Conservation (phyloP, 495 filamentous ascomycete species). For the Cryomyces minteri region DNA sequence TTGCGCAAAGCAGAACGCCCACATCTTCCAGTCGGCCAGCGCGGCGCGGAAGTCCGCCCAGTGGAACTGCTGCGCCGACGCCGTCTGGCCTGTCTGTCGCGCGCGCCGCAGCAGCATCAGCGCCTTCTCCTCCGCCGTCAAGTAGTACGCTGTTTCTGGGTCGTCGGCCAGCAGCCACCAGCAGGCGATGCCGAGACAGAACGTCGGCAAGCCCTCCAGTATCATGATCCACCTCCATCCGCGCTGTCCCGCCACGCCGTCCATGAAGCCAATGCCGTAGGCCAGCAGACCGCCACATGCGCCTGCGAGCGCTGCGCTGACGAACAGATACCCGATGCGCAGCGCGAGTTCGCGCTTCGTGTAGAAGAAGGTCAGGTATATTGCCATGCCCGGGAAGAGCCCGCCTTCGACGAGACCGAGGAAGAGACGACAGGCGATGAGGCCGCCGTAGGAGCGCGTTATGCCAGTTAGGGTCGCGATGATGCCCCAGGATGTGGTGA, state of each 20-base stretch:
- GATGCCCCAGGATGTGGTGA: slow-evolving; percentile 49
- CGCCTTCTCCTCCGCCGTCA: slow-evolving; percentile 12
- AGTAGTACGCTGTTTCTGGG: slow-evolving; percentile 24
- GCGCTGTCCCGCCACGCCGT: slow-evolving; percentile 38
- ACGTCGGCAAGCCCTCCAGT: slow-evolving; percentile 50
- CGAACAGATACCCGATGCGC: slow-evolving; percentile 59
- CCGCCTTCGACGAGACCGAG: slow-evolving; percentile 39
- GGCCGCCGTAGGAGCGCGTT: slow-evolving; percentile 34
- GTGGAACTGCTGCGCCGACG: slow-evolving; percentile 40
- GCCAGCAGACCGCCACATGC: slow-evolving; percentile 61
- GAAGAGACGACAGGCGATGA: slow-evolving; percentile 35
- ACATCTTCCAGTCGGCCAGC: slow-evolving; percentile 37
- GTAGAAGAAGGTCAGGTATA: slow-evolving; percentile 57
- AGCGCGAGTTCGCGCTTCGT: slow-evolving; percentile 54
- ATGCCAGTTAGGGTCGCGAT: slow-evolving; percentile 52
- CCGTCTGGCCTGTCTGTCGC: slow-evolving; percentile 36
- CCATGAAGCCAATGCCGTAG: slow-evolving; percentile 55
- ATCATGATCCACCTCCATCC: slow-evolving; percentile 54
- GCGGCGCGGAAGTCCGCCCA: slow-evolving; percentile 31
- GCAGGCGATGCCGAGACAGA: slow-evolving; percentile 38
- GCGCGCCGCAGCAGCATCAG: slow-evolving; percentile 8
- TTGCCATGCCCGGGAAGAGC: slow-evolving; percentile 45
- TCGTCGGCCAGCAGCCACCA: slow-evolving; percentile 50
- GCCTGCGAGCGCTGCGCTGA: slow-evolving; percentile 55
- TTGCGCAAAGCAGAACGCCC: slow-evolving; percentile 2